Conservation (phyloP, 306 rosid genomes). For the Vigna reflexopilosa region DNA sequence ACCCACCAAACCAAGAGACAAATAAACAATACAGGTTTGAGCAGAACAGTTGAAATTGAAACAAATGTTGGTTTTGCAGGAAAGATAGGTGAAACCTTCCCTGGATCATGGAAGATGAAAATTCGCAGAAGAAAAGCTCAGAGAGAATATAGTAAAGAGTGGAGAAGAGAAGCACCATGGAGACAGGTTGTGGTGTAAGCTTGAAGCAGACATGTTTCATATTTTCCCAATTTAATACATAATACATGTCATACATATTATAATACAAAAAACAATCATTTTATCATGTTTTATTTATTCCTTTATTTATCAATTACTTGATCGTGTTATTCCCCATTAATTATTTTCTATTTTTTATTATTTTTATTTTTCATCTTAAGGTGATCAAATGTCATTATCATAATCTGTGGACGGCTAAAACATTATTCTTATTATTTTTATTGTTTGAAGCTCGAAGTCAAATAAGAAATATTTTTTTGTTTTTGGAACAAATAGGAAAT, state of each 20-base stretch:
- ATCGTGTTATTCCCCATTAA: no score
- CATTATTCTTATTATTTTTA: not conserved
- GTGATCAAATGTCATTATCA: not conserved
- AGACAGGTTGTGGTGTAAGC: slow-evolving; percentile 46
- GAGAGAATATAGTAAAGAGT: slow-evolving; percentile 43
- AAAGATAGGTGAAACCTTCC: slow-evolving; percentile 11
- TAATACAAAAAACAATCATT: not conserved
- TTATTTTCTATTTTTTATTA: not conserved
- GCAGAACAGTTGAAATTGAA: slow-evolving; percentile 26
- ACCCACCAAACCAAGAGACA: slow-evolving; percentile 43
- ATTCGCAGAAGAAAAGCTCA: slow-evolving; percentile 4
- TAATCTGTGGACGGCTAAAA: slow-evolving; percentile 3
- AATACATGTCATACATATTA: slow-evolving; percentile 19
- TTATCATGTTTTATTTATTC: no score
- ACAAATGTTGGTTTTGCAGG: not conserved
- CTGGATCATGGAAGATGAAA: slow-evolving; percentile 37
- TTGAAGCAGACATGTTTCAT: slow-evolving; percentile 48
- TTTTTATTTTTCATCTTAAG: not conserved
- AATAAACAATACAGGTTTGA: slow-evolving; percentile 24
- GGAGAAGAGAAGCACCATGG: slow-evolving; percentile 47
- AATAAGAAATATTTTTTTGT: not conserved
- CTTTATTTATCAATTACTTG: not conserved
- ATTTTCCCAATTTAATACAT: slow-evolving; percentile 35
- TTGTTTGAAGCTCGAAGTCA: not conserved
- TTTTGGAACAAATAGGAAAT: slow-evolving; percentile 1